These are phyloP conservation scores for Xenosphaeropsis pyriputrescens DNA, from an alignment of 2,329 filamentous ascomycete genomes.

Conservation along the genomic window DNA sequence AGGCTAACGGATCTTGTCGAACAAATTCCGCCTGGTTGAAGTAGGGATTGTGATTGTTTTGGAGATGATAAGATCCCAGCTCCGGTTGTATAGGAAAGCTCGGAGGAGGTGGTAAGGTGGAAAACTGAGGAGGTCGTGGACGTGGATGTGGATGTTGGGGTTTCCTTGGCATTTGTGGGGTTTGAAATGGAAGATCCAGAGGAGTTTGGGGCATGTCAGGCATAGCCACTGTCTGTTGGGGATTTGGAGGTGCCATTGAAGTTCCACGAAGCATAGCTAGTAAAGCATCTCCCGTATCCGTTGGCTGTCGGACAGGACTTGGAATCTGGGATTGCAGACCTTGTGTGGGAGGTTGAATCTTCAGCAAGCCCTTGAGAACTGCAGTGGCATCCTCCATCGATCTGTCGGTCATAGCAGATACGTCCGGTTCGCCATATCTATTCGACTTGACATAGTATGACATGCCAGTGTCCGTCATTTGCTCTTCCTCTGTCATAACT, in stretches of 20 bases:
- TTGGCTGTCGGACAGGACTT: slow-evolving; percentile 3
- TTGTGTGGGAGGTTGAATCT: slow-evolving; percentile 37
- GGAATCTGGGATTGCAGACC: slow-evolving; percentile 23
- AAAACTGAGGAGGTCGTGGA: slow-evolving; percentile 30
- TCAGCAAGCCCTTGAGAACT: slow-evolving; percentile 35
- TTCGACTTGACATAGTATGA: slow-evolving; percentile 1
- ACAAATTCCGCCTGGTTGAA: slow-evolving; percentile 1
- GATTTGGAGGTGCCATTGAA: slow-evolving; percentile 3
- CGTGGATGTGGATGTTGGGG: slow-evolving; percentile 39
- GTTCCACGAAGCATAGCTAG: slow-evolving; percentile 33
- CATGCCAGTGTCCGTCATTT: slow-evolving; percentile 8
- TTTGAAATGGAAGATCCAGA: slow-evolving; percentile 33
- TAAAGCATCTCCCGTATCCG: slow-evolving; percentile 27
- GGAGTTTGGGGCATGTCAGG: slow-evolving; percentile 31
- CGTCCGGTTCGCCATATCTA: not conserved
- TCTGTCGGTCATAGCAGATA: not conserved
- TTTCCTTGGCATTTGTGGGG: slow-evolving; percentile 36
- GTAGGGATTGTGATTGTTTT: slow-evolving; percentile 10
- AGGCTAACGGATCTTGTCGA: not conserved
- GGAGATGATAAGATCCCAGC: slow-evolving; percentile 8
- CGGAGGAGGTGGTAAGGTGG: slow-evolving; percentile 30
- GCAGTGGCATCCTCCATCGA: slow-evolving; percentile 34
- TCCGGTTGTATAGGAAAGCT: slow-evolving; percentile 25
- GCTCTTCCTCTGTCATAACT: slow-evolving; percentile 46
- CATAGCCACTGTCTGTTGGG: slow-evolving; percentile 4